phyloP scores from a whole-genome alignment of 805 yeast species.

The Teunomyces atbi region DNA sequence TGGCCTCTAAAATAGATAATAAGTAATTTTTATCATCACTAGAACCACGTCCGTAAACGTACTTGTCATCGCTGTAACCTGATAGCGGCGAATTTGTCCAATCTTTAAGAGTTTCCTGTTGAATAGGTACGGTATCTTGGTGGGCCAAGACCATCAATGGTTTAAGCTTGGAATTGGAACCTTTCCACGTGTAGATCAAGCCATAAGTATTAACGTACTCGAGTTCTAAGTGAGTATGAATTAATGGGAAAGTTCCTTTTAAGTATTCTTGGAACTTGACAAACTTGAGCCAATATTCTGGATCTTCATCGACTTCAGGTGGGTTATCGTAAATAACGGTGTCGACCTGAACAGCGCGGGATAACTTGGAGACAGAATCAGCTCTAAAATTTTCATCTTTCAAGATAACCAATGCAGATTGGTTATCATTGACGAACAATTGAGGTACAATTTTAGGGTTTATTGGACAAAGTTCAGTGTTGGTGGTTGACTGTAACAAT shows the following conservation, averaged over 20 bases:
- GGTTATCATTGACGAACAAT: conserved; percentile 30
- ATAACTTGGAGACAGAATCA: conserved; percentile 42
- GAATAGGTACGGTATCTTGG: conserved; percentile 80
- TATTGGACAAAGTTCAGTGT: conserved; percentile 2
- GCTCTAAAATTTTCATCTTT: conserved; percentile 25
- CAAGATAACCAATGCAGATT: conserved; percentile 29
- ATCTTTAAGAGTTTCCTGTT: conserved; percentile 47
- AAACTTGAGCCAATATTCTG: conserved; percentile 45
- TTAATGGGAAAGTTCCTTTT: conserved; percentile 53
- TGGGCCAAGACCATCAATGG: conserved; percentile 75
- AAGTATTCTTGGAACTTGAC: conserved; percentile 51
- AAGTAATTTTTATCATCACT: conserved; percentile 72
- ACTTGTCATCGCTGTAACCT: conserved; percentile 61
- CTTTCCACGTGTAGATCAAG: conserved; percentile 63
- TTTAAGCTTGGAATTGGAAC: conserved; percentile 52
- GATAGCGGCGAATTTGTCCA: conserved; percentile 70
- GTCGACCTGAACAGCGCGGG: conserved; percentile 62
- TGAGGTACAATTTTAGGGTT: conserved; percentile 16
- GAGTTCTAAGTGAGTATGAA: conserved; percentile 47
- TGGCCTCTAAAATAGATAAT: conserved; percentile 62
- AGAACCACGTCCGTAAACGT: conserved; percentile 76
- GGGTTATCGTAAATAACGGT: conserved; percentile 60
- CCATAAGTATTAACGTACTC: conserved; percentile 62
- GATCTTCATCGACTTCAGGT: conserved; percentile 51
- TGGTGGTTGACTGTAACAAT: neutral